Evolutionary conservation across 169 alveolate genomes (phyloP).

Genomic region (Eimeria brunetti): DNA sequence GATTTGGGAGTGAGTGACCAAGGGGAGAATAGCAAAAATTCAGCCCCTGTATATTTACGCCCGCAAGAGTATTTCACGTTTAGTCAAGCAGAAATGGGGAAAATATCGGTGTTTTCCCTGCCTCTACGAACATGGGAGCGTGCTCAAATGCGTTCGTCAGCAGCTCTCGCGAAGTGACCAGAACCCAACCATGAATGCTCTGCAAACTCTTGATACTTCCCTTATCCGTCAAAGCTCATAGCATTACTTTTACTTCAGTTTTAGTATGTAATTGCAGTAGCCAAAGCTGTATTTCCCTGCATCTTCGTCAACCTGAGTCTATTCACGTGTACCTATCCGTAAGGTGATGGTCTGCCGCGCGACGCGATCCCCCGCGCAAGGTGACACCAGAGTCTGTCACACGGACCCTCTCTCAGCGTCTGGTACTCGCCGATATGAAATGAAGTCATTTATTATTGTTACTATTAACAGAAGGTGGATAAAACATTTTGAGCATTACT

Average conservation of each 20-base stretch:
- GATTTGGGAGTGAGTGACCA: not conserved
- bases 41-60: not conserved
- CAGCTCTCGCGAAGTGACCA: not conserved
- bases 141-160: not conserved
- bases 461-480: not conserved
- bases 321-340: conserved; percentile 33
- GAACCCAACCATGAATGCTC: not conserved
- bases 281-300: not conserved
- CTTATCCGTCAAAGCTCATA: too few relatives aligned
- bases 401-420: not conserved
- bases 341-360: conserved; percentile 45
- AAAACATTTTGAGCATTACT: not conserved
- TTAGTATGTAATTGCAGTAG: not conserved
- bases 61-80: not conserved
- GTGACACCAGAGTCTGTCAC: not conserved
- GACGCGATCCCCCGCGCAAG: conserved; percentile 17
- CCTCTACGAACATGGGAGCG: not conserved
- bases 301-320: not conserved
- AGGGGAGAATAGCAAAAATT: not conserved
- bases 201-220: not conserved
- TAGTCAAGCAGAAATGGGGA: not conserved
- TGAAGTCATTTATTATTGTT: not conserved
- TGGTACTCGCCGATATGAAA: too few relatives aligned
- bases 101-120: not conserved
- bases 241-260: not conserved